These are phyloP conservation scores for Colletotrichum sansevieriae DNA, from an alignment of 2,329 filamentous ascomycete genomes.

Conservation along the genomic window DNA sequence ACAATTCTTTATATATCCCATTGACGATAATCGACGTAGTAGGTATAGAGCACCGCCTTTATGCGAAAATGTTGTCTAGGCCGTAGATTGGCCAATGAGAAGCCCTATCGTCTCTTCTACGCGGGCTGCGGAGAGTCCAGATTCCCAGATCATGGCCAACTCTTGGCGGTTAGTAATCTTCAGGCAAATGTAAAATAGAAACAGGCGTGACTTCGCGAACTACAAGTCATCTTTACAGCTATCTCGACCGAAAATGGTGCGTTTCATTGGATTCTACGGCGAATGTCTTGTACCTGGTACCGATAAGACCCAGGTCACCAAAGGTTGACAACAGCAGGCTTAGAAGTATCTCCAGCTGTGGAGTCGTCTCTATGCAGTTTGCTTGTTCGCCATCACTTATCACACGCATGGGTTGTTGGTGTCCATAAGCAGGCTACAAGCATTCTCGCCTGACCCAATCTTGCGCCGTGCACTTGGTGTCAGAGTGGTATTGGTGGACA, in stretches of 20 bases:
- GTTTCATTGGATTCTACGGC: not conserved
- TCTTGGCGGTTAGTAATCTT: not conserved
- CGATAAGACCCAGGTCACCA: not conserved
- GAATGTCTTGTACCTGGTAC: conserved; percentile 1
- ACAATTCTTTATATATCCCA: not conserved
- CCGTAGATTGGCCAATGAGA: not conserved
- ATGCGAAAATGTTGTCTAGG: not conserved
- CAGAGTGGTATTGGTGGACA: conserved; percentile 1
- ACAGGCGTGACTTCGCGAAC: not conserved
- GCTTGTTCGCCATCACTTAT: conserved; percentile 13
- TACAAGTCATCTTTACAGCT: not conserved
- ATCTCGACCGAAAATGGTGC: not conserved
- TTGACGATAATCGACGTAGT: too few relatives aligned
- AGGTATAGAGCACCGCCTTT: too few relatives aligned
- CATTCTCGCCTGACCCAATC: conserved; percentile 18
- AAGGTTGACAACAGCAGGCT: not conserved
- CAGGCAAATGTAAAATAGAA: not conserved
- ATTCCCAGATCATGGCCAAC: not conserved
- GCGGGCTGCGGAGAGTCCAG: not conserved
- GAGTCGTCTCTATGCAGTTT: conserved; percentile 11
- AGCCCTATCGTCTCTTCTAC: too few relatives aligned
- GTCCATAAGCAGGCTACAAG: conserved; percentile 4
- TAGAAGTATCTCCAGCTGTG: conserved; percentile 4
- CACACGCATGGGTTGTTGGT: conserved; percentile 19
- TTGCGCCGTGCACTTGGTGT: conserved; percentile 19